Evolutionary conservation across 1,284 basidiomycete species (phyloP).

Genomic region (Trametes sp.): DNA sequence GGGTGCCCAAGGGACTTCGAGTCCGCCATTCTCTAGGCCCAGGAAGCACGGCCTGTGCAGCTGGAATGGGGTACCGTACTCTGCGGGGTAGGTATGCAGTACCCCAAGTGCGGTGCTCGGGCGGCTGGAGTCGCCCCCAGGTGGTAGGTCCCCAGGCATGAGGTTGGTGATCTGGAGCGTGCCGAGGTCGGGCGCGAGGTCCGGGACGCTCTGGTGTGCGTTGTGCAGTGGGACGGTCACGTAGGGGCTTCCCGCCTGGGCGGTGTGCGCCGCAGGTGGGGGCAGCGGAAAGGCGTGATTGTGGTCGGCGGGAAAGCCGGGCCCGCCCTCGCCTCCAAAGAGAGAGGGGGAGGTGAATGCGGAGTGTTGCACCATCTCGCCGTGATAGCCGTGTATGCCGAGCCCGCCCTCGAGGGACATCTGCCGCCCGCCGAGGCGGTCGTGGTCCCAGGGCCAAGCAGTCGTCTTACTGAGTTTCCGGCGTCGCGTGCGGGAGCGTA

Average conservation of each 20-base stretch:
- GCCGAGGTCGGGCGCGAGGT: slow-evolving; percentile 46
- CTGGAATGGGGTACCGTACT: slow-evolving; percentile 36
- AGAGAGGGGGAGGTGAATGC: neutral
- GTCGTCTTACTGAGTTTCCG: slow-evolving; percentile 37
- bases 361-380: slow-evolving; percentile 10
- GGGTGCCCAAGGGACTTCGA: slow-evolving; percentile 36
- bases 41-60: slow-evolving; percentile 35
- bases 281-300: slow-evolving; percentile 23
- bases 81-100: slow-evolving; percentile 18
- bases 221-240: slow-evolving; percentile 32
- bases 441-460: slow-evolving; percentile 42
- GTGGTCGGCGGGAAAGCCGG: neutral
- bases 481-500: slow-evolving; percentile 45
- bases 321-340: neutral
- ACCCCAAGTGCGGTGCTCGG: slow-evolving; percentile 38
- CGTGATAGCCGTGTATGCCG: slow-evolving; percentile 32
- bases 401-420: slow-evolving; percentile 30
- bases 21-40: slow-evolving; percentile 31
- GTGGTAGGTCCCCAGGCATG: slow-evolving; percentile 48
- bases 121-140: slow-evolving; percentile 47
- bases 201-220: slow-evolving; percentile 37
- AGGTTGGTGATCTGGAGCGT: slow-evolving; percentile 50
- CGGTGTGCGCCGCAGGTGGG: slow-evolving; percentile 16
- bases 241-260: slow-evolving; percentile 39
- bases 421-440: slow-evolving; percentile 24